phyloP scores from a whole-genome alignment of 164 flowering plant genomes.

The Vitis rotundifolia region DNA sequence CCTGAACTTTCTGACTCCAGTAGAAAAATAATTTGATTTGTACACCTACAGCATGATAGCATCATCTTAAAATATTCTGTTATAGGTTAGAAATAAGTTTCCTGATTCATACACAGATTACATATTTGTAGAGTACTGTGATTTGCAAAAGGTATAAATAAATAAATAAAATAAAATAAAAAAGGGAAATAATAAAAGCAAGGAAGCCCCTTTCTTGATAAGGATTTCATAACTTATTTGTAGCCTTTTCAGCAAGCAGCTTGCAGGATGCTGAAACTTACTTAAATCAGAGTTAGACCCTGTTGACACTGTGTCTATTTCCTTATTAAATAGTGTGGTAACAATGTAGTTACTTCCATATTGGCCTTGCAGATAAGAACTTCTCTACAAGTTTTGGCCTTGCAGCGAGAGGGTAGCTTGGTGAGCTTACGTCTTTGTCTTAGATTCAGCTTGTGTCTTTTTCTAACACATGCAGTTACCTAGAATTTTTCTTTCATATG shows the following conservation, averaged over 20 bases:
- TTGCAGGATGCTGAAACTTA: not conserved
- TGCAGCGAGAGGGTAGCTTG: conserved; percentile 65
- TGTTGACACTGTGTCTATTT: not conserved
- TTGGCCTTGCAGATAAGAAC: conserved; percentile 72
- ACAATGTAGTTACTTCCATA: not conserved
- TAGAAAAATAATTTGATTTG: too few relatives aligned
- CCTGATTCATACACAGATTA: too few relatives aligned
- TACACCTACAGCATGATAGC: too few relatives aligned
- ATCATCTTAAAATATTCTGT: too few relatives aligned
- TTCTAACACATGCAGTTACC: not conserved
- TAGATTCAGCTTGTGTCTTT: not conserved
- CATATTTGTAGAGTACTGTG: too few relatives aligned
- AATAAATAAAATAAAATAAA: too few relatives aligned
- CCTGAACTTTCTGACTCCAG: too few relatives aligned
- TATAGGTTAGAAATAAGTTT: too few relatives aligned
- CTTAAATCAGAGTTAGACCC: not conserved
- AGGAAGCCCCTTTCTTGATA: not conserved
- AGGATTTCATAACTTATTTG: too few relatives aligned
- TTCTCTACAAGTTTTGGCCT: conserved; percentile 87
- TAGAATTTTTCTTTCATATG: not conserved
- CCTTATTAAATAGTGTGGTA: not conserved
- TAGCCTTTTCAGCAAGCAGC: not conserved
- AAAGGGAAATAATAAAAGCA: not conserved
- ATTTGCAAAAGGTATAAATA: too few relatives aligned
- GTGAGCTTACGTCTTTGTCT: conserved; percentile 38